A percentile compares a stretch with the other conserved stretches of the same genome.
Conservation (phyloP, 2,329 filamentous ascomycete species). For the Penicillium sclerotigenum region DNA sequence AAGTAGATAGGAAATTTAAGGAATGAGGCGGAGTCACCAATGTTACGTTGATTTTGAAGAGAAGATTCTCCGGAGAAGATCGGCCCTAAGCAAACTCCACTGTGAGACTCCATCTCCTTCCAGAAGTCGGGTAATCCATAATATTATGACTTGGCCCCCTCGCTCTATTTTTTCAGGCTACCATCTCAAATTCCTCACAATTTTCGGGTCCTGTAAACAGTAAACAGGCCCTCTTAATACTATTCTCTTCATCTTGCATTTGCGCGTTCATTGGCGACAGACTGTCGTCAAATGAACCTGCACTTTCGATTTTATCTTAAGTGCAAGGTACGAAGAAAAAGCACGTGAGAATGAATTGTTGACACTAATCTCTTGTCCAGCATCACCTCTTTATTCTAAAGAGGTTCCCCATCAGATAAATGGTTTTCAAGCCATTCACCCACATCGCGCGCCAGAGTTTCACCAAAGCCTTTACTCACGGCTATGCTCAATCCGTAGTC, state of each 20-base stretch:
- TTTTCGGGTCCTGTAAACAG: constrained; percentile 1
- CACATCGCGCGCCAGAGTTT: constrained; percentile 96
- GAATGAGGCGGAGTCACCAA: not conserved
- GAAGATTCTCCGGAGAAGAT: constrained; percentile 27
- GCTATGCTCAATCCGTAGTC: constrained; percentile 96
- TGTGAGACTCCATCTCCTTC: constrained; percentile 26
- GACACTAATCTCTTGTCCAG: too few species aligned
- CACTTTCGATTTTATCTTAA: constrained; percentile 62
- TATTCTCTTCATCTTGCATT: constrained; percentile 9
- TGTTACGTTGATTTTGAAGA: not conserved
- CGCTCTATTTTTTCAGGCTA: constrained; percentile 13
- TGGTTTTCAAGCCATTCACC: constrained; percentile 69
- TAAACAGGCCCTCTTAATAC: constrained; percentile 8
- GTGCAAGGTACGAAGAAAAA: constrained; percentile 57
- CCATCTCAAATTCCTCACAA: not conserved
- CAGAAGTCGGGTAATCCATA: constrained; percentile 13
- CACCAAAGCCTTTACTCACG: constrained; percentile 93
- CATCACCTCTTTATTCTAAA: constrained; percentile 61
- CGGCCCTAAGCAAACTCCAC: constrained; percentile 21
- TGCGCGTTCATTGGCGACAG: constrained; percentile 85
- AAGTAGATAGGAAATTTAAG: not conserved
- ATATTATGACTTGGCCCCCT: constrained; percentile 6
- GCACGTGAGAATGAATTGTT: not conserved
- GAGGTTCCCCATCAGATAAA: constrained; percentile 74
- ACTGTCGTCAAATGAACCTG: constrained; percentile 98